Evolutionary conservation across 768 basidiomycete species (phyloP).

Genomic region (Boletus bicolor): DNA sequence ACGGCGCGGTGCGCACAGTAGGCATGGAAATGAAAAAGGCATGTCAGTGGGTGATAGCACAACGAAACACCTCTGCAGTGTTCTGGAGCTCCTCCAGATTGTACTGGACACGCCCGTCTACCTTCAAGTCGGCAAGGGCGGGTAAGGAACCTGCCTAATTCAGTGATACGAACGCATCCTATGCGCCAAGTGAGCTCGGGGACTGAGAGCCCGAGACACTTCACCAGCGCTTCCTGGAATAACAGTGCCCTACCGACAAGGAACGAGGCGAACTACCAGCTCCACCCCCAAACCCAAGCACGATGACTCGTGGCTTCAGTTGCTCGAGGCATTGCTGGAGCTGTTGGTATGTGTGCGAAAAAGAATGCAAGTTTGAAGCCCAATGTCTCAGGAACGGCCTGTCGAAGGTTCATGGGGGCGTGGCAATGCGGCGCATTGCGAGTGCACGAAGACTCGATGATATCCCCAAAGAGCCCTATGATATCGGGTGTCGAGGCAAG

Average conservation of each 20-base stretch:
- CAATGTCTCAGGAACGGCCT: slow-evolving; percentile 27
- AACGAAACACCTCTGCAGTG: no score
- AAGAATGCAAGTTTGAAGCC: no score
- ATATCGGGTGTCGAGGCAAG: slow-evolving; percentile 38
- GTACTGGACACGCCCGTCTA: neutral
- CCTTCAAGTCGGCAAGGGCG: fast-evolving
- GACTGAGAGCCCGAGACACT: slow-evolving; percentile 15
- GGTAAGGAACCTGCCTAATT: slow-evolving; percentile 35
- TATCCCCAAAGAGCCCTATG: slow-evolving; percentile 4
- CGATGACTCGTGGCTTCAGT: no score
- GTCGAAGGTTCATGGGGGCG: no score
- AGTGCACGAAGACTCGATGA: no score
- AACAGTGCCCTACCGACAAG: slow-evolving; percentile 31
- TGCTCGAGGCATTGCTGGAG: no score
- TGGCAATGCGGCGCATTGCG: no score
- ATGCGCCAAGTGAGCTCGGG: slow-evolving; percentile 38
- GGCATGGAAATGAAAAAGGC: neutral
- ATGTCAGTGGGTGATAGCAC: neutral
- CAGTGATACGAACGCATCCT: slow-evolving; percentile 43
- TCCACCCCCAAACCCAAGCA: no score
- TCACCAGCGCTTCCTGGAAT: slow-evolving; percentile 25
- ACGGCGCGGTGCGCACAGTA: neutral
- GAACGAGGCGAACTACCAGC: slow-evolving; percentile 11
- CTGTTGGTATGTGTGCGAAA: no score
- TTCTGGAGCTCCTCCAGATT: neutral